Base-by-base conservation (phyloP, 1,284 basidiomycete genomes). In the Papiliotrema nemorosa region DNA sequence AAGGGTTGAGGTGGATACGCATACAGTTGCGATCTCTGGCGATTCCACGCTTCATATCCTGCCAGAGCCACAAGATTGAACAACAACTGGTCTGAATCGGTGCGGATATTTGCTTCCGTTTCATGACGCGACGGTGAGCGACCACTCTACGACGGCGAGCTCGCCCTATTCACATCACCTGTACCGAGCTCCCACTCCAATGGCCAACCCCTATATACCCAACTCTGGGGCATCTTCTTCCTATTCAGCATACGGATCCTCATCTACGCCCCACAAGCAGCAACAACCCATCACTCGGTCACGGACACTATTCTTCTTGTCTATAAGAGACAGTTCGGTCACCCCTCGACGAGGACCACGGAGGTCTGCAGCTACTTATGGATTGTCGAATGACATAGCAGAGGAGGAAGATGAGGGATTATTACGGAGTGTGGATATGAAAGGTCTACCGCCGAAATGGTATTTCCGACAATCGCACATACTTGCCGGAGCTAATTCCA, bases 231-330 rank as follows among this genome's bases (percentile, higher is more conserved):
- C 50, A 24, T 20, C 41, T 24, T 13, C 47, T 10, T 22, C 22
- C 39, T n/a, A n/a, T n/a, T 38, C 52, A 34, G 14, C 29, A 7
- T 14, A 31, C 29, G 7, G 9, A 14, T 14, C 29, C 14, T n/a
- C 50, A 18, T n/a, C 47, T 6, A n/a, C 50, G 24, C 22, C 49
- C 44, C 49, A 34, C 37, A 43, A 18, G 3, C 14, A 14, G 7
- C 10, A n/a, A 9, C 52, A 55, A 39, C 72, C 70, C 2, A 64
- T 74, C 21, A 92, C 87, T 18, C 86, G 94, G 60, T 93, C 89
- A 1, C 78, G 94, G 44, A 97, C 94, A 3, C 83, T 92, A 45
- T 84, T 97, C 67, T 99, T 96, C 75, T 85, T 97, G 52, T 97
- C 92, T 10, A 91, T 91, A 73, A 82, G 94, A 57, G 90, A 97